Evolutionary conservation across 768 basidiomycete species (phyloP), one percentile per base, ranked within the genome.

Genomic region (Termitomyces sp.): DNA sequence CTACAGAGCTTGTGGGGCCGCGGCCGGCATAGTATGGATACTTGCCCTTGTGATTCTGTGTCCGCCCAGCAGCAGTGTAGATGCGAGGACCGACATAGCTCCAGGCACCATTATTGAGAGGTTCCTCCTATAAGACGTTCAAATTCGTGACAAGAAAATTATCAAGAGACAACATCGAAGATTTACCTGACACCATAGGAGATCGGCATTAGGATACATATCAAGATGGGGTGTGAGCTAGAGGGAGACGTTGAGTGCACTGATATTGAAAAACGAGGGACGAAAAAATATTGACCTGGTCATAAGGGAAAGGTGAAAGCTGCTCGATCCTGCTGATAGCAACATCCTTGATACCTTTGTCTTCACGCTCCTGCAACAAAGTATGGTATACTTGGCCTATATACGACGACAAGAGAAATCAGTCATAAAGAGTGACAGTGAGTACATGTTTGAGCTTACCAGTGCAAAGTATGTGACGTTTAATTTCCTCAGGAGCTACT

Each of bases 101-200:
- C 97, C 97, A 99, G 2, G 93, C 87, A 64, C 97, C 97, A 67
- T 94, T 95, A 80, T 99, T 99, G 65, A 98, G 76, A 16, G 97
- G 96, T 73, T 98, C 94, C 75, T 95, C 81, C 87, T 11, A 68
- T 31, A 52, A 41, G 54, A 30, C 4, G 15, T 63, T 53, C 20
- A 61, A 51, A 54, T 60, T 47, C 44, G 46, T 22, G 42, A 8
- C n/a, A 46, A 24, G 4, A n/a, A n/a, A n/a, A n/a, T 16, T 22
- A 33, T 31, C 15, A 44, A n/a, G 41, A 34, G 24, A 27, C 22
- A 16, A 44, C n/a, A 33, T 48, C 11, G n/a, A 33, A 49, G 30
- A 41, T 75, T 57, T 69, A 84, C 87, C 78, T 97, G 95, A 68
- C 90, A 93, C 95, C 96, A 98, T 48, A 94, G 78, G 41, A 96